A percentile compares a stretch with the other conserved stretches of the same genome.
Evolutionary conservation across 139 green algal genomes (phyloP).

Genomic region (Trebouxia sp.): DNA sequence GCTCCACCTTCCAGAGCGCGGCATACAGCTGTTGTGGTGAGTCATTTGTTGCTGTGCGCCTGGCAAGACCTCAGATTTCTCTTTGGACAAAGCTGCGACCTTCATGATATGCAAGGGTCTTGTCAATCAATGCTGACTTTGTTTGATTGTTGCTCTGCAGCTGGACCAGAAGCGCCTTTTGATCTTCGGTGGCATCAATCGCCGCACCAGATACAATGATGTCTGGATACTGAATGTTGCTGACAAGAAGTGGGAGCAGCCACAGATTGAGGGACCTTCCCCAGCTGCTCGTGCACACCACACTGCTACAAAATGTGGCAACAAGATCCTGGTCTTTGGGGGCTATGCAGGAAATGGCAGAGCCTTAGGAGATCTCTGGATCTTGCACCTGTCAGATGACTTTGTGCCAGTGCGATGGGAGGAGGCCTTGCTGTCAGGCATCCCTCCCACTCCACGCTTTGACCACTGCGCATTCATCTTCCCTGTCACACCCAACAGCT

Average conservation of each 20-base stretch:
- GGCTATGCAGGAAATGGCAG: constrained; percentile 66
- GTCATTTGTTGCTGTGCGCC: too few relatives aligned
- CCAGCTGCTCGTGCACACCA: constrained; percentile 77
- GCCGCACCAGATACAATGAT: constrained; percentile 75
- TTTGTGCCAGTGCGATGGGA: constrained; percentile 37
- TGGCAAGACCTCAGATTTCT: too few relatives aligned
- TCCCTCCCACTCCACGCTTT: constrained; percentile 61
- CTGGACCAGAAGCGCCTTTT: constrained; percentile 69
- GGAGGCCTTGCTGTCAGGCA: constrained; percentile 26
- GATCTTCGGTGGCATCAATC: constrained; percentile 81
- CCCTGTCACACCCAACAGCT: constrained; percentile 66
- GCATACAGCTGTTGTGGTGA: constrained; percentile 69
- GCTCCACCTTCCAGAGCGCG: constrained; percentile 60
- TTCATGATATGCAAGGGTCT: too few relatives aligned
- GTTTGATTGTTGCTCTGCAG: constrained; percentile 49
- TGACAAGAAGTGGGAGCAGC: constrained; percentile 61
- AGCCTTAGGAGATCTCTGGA: constrained; percentile 78
- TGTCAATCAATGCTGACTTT: too few relatives aligned
- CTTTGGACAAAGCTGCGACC: too few relatives aligned
- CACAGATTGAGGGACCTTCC: constrained; percentile 39
- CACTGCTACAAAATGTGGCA: constrained; percentile 67
- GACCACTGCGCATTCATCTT: constrained; percentile 70
- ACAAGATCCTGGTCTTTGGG: constrained; percentile 66
- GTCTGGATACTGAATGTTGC: constrained; percentile 72
- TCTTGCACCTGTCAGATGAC: constrained; percentile 52